Percentiles rank a stretch among this genome's conserved stretches.
Evolutionary conservation across 257 asterid genomes (phyloP).

Genomic region (Henckelia pumila): DNA sequence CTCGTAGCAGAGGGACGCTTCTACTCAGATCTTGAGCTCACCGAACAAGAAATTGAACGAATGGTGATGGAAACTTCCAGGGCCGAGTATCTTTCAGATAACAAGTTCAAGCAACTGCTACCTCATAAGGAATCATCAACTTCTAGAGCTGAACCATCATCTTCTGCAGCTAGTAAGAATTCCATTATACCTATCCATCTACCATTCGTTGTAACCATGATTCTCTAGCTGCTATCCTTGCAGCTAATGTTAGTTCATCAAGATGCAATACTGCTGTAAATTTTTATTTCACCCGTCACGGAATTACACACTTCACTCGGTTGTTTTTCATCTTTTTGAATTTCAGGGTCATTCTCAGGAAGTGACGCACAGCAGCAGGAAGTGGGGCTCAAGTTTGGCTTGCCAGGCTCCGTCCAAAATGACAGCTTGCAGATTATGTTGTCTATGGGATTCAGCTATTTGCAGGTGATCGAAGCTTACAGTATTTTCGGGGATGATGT

Average conservation of each 20-base stretch:
- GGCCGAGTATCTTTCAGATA: constrained; percentile 75
- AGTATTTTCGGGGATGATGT: constrained; percentile 91
- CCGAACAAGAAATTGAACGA: constrained; percentile 94
- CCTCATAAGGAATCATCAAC: constrained; percentile 74
- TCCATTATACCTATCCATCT: constrained; percentile 7
- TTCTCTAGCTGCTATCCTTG: neutral
- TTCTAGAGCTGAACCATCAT: constrained; percentile 92
- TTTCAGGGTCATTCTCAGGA: constrained; percentile 56
- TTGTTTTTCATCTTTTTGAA: neutral
- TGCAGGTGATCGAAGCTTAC: constrained; percentile 89
- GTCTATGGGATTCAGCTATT: constrained; percentile 95
- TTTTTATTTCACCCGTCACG: neutral
- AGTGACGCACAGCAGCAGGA: constrained; percentile 42
- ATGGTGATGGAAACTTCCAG: constrained; percentile 99
- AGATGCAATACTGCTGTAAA: neutral
- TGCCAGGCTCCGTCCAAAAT: constrained; percentile 43
- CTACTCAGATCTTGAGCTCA: constrained; percentile 94
- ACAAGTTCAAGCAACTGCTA: constrained; percentile 61
- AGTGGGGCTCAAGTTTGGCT: constrained; percentile 31
- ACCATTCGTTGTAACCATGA: neutral
- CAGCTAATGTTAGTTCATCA: neutral
- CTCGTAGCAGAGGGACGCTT: constrained; percentile 97
- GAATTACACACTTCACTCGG: neutral
- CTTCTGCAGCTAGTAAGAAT: constrained; percentile 88
- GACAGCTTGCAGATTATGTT: constrained; percentile 77